Evolutionary conservation across 1,139 yeast species (phyloP).

Genomic region (Blastobotrys capitulatus): DNA sequence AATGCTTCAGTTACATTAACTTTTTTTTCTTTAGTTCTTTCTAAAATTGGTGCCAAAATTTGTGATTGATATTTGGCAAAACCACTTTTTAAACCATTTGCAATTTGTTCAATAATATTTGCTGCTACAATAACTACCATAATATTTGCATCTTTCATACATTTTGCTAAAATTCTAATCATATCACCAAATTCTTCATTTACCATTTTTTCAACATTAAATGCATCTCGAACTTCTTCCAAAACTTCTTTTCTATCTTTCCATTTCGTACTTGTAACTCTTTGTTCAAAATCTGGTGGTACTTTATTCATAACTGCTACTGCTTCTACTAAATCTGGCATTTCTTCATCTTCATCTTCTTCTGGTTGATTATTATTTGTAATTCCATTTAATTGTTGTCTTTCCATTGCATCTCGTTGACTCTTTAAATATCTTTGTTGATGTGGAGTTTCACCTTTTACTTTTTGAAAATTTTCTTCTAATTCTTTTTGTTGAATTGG

Average conservation of each 20-base stretch:
- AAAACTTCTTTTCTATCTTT: conserved; percentile 85
- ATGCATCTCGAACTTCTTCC: conserved; percentile 54
- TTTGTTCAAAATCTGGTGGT: conserved; percentile 54
- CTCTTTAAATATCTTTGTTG: conserved; percentile 54
- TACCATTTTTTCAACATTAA: conserved; percentile 45
- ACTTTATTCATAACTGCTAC: conserved; percentile 59
- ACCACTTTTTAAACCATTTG: conserved; percentile 56
- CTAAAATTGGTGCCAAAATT: conserved; percentile 61
- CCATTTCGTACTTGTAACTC: conserved; percentile 70
- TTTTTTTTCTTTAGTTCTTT: conserved; percentile 85
- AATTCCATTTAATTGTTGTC: conserved; percentile 23
- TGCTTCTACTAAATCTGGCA: conserved; percentile 50
- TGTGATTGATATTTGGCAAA: conserved; percentile 52
- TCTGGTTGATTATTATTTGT: conserved; percentile 23
- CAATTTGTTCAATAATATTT: conserved; percentile 55
- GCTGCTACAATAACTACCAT: conserved; percentile 84
- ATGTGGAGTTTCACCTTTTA: conserved; percentile 42
- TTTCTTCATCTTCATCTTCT: conserved; percentile 40
- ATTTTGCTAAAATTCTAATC: conserved; percentile 56
- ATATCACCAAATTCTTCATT: conserved; percentile 67
- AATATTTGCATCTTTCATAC: conserved; percentile 84
- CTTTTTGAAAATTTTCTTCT: conserved; percentile 56
- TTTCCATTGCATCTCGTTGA: conserved; percentile 41
- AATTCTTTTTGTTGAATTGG: conserved; percentile 92
- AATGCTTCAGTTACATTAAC: conserved; percentile 70